Evolutionary conservation across 2,329 filamentous ascomycete genomes (phyloP).

Genomic region (Fusarium luffae): DNA sequence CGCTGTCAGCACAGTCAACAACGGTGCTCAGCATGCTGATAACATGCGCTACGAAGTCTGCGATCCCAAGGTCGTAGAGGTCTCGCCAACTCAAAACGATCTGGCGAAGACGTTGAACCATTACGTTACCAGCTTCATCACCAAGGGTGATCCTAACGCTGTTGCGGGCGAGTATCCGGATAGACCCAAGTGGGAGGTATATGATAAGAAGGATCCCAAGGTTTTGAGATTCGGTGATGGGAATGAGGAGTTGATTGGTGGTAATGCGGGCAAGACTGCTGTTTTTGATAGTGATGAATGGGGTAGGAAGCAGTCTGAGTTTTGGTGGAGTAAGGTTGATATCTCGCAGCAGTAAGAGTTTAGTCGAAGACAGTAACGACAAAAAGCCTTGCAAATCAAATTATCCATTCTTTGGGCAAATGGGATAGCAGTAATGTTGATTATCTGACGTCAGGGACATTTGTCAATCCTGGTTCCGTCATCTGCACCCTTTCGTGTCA

Average conservation of each 20-base stretch:
- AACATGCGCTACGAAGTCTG: conserved; percentile 61
- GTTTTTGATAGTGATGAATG: conserved; percentile 55
- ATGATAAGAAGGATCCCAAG: conserved; percentile 43
- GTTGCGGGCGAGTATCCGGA: conserved; percentile 34
- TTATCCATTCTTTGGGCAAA: not conserved
- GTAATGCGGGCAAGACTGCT: conserved; percentile 50
- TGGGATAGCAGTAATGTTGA: fast-evolving
- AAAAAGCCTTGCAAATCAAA: no score
- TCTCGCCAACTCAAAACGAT: conserved; percentile 55
- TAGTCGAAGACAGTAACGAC: not conserved
- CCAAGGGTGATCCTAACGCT: conserved; percentile 57
- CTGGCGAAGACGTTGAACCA: conserved; percentile 57
- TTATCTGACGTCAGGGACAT: conserved; percentile 2
- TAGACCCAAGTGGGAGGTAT: conserved; percentile 52
- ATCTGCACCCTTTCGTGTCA: not conserved
- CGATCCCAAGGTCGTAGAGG: conserved; percentile 48
- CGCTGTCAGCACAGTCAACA: conserved; percentile 54
- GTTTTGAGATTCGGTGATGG: conserved; percentile 58
- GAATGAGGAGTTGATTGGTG: conserved; percentile 61
- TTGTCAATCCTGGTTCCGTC: not conserved
- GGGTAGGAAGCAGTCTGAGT: conserved; percentile 56
- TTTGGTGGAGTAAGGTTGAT: conserved; percentile 59
- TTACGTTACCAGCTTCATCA: conserved; percentile 62
- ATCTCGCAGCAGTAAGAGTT: conserved; percentile 48
- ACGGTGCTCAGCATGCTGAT: conserved; percentile 60